These are phyloP conservation scores for Fusarium napiforme DNA, from an alignment of 2,329 filamentous ascomycete genomes.

Conservation along the genomic window DNA sequence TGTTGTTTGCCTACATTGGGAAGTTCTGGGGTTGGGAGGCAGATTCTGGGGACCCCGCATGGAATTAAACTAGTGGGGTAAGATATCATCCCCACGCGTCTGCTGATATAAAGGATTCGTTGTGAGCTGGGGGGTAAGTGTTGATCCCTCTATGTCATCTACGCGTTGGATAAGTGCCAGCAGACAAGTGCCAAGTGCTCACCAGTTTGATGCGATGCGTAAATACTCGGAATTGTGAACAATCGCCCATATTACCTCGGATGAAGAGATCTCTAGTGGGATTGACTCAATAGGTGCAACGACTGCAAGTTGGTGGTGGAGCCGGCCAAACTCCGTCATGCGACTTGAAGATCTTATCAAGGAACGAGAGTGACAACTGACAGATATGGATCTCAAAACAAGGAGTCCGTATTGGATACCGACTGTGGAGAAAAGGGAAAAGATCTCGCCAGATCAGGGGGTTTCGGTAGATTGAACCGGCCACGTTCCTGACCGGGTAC, in stretches of 20 bases:
- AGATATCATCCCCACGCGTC: neutral
- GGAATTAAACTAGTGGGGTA: neutral
- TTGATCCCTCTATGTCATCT: neutral
- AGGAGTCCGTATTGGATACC: accelerated
- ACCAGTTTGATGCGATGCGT: accelerated
- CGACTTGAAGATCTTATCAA: neutral
- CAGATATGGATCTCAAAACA: neutral
- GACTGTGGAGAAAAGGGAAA: neutral
- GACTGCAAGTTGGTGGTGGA: neutral
- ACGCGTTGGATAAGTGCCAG: neutral
- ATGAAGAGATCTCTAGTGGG: too few species aligned
- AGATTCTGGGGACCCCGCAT: constrained; percentile 1
- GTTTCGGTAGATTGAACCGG: neutral
- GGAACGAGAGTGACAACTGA: neutral
- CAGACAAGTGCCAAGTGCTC: neutral
- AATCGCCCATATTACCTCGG: neutral
- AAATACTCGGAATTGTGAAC: accelerated
- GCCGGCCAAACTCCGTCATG: neutral
- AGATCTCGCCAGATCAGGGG: neutral
- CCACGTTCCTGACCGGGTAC: neutral
- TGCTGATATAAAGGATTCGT: neutral
- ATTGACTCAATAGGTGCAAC: neutral
- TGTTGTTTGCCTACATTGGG: neutral
- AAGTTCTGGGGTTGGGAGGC: neutral
- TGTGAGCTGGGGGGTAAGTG: neutral